These are phyloP conservation scores for Aspergillus coremiiformis DNA, from an alignment of 495 filamentous ascomycete genomes.

Conservation along the genomic window DNA sequence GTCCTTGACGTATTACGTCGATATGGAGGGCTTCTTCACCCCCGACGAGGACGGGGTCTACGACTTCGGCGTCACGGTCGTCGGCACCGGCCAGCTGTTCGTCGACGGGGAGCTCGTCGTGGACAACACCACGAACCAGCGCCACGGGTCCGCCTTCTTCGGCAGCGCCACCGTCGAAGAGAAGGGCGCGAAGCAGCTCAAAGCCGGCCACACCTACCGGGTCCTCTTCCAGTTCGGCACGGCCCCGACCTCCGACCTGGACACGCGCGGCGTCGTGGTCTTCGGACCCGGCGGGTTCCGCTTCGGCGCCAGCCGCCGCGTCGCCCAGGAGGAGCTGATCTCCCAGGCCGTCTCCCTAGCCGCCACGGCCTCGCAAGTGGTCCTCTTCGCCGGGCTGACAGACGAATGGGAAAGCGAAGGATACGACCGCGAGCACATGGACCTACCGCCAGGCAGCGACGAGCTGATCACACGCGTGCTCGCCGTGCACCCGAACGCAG, in stretches of 20 bases:
- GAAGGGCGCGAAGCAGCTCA: constrained; percentile 45
- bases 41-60: constrained; percentile 60
- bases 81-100: constrained; percentile 64
- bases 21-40: constrained; percentile 51
- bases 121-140: constrained; percentile 58
- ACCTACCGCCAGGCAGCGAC: constrained; percentile 71
- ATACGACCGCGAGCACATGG: constrained; percentile 76
- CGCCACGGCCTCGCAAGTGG: constrained; percentile 59
- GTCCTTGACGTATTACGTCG: constrained; percentile 48
- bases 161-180: constrained; percentile 55
- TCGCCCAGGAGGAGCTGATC: constrained; percentile 59
- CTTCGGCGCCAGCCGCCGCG: constrained; percentile 65
- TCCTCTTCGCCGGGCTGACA: constrained; percentile 74
- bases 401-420: constrained; percentile 88
- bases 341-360: constrained; percentile 56
- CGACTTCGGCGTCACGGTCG: constrained; percentile 68
- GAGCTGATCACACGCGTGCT: constrained; percentile 63
- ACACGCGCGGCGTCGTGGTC: constrained; percentile 41
- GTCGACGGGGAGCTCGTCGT: constrained; percentile 64
- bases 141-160: constrained; percentile 54
- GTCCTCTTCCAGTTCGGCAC: constrained; percentile 58
- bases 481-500: constrained; percentile 61
- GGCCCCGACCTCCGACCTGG: constrained; percentile 53
- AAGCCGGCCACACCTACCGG: constrained; percentile 54
- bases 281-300: constrained; percentile 69